Evolutionary conservation across 495 filamentous ascomycete genomes (phyloP), one percentile per base, ranked within the genome.

Genomic region (Penicillium tannophilum): DNA sequence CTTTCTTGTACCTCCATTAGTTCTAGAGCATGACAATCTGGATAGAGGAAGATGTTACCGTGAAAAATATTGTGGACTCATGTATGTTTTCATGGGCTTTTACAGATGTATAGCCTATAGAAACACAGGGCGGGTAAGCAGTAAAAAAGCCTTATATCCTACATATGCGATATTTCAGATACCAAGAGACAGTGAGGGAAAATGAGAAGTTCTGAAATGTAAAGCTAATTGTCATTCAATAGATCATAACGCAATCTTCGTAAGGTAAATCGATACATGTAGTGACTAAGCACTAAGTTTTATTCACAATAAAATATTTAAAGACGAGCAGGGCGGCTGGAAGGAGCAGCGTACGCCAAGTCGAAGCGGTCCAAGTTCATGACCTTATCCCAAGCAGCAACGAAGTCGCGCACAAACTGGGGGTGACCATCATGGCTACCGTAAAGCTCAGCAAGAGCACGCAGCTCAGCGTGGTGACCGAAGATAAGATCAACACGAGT

Each of bases 341-440:
- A 58, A 31, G 20, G 52, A 17, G 58, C 52, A 39, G 59, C 58
- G 23, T 59, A 63, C 20, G 52, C 35, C 55, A 87, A 50, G 64
- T 89, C 86, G 62, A 82, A 90, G 14, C 88, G 83, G 61, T 90
- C 88, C 63, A 88, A 66, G 63, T 88, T 85, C 82, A 85, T 84
- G 2, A 90, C 84, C 83, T 90, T 90, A 57, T 78, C 71, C 88
- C 87, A 90, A 20, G 83, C 86, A 17, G 77, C 77, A 1, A 89
- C 81, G 61, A 90, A 90, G 73, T 90, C 88, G 69, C 82, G 83
- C 45, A 84, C 79, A 42, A 90, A 84, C 78, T 86, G 87, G 17
- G 81, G 79, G 66, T 82, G 58, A 8, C 72, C 78, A 61, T 82
- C 83, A 0, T 68, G 58, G 58, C 72, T 76, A 55, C 70, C 88